These are phyloP conservation scores for Ustilago shanxiensis DNA, from an alignment of 1,284 basidiomycete species.

Conservation along the genomic window DNA sequence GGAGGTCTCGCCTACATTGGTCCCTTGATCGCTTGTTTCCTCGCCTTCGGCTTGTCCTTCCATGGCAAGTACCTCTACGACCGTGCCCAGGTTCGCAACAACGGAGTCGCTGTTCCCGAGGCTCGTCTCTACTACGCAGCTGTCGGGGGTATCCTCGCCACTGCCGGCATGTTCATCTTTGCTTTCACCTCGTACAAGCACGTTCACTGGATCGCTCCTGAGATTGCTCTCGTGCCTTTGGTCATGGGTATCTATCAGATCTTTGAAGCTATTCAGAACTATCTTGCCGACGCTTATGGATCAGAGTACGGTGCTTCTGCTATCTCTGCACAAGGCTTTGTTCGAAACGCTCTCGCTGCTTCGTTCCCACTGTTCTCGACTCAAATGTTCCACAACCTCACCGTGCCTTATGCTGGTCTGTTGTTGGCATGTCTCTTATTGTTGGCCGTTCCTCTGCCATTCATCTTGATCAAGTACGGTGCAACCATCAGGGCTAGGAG, in stretches of 20 bases:
- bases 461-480: constrained; percentile 58
- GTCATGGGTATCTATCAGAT: constrained; percentile 61
- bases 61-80: constrained; percentile 61
- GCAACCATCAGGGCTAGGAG: constrained; percentile 54
- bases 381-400: constrained; percentile 61
- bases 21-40: constrained; percentile 64
- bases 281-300: constrained; percentile 53
- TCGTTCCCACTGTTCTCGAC: constrained; percentile 58
- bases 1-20: constrained; percentile 69
- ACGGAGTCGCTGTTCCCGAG: constrained; percentile 59
- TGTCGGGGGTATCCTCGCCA: constrained; percentile 51
- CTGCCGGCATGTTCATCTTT: constrained; percentile 62
- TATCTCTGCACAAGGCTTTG: constrained; percentile 59
- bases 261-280: constrained; percentile 60
- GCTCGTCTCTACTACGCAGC: constrained; percentile 60
- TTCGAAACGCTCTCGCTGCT: constrained; percentile 56
- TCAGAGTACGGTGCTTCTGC: constrained; percentile 55
- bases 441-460: constrained; percentile 57
- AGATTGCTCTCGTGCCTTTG: constrained; percentile 56
- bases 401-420: constrained; percentile 52
- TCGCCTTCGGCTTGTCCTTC: constrained; percentile 63
- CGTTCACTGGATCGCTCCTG: constrained; percentile 61
- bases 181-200: constrained; percentile 59
- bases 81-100: constrained; percentile 45
- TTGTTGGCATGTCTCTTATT: constrained; percentile 51